These are phyloP conservation scores for Phytopythium chamaehyphon DNA, from an alignment of 352 stramenopile genomes.

Conservation along the genomic window DNA sequence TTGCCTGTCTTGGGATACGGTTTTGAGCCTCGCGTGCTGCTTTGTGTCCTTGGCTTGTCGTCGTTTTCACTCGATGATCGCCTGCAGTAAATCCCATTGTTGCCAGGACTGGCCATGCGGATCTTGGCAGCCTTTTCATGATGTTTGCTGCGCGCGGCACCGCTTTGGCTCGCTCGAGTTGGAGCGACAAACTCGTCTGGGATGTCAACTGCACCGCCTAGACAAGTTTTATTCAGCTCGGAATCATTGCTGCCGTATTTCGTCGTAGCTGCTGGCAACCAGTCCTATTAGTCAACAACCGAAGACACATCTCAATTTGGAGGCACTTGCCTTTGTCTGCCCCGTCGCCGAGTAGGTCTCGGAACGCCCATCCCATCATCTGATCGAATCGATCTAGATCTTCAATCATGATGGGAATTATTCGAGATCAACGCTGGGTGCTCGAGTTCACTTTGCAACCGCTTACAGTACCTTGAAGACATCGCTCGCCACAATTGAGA, in stretches of 20 bases:
- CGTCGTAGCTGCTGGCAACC: neutral
- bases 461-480: neutral
- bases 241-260: slow-evolving; percentile 1
- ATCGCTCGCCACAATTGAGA: slow-evolving; percentile 4
- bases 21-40: no score
- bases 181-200: slow-evolving; percentile 45
- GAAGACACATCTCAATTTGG: no score
- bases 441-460: neutral
- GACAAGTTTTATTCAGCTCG: slow-evolving; percentile 30
- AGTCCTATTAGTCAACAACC: no score
- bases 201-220: slow-evolving; percentile 27
- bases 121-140: slow-evolving; percentile 14
- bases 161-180: neutral
- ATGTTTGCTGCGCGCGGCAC: slow-evolving; percentile 7
- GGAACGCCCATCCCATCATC: slow-evolving; percentile 60
- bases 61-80: slow-evolving; percentile 11
- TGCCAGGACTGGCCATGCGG: slow-evolving; percentile 2
- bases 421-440: no score
- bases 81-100: slow-evolving; percentile 25
- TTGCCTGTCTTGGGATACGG: no score
- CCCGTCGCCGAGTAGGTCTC: slow-evolving; percentile 13
- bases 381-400: slow-evolving; percentile 57
- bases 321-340: slow-evolving; percentile 10
- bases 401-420: slow-evolving; percentile 4
- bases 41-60: no score